Conservation (phyloP, 768 basidiomycete genomes). For the Lactifluus rugatus region DNA sequence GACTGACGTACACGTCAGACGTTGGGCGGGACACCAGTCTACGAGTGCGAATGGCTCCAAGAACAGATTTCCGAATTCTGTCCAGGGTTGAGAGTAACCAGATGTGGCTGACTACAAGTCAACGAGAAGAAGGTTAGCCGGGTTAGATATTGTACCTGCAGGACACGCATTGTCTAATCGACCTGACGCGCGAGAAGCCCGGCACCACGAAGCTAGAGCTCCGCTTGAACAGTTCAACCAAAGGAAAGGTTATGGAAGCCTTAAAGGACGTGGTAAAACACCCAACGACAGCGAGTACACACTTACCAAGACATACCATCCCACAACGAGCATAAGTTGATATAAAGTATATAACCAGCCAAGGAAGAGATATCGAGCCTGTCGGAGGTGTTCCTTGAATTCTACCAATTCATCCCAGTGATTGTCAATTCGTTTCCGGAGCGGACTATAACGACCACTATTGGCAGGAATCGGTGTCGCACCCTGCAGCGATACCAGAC, state of each 20-base stretch:
- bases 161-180: not conserved
- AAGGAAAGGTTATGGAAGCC: not conserved
- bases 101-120: not conserved
- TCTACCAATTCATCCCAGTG: not conserved
- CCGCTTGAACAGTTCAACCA: not conserved
- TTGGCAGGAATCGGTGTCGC: not conserved
- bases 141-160: not conserved
- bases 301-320: not conserved
- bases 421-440: not conserved
- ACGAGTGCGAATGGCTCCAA: not conserved
- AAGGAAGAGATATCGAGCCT: not conserved
- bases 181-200: not conserved
- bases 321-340: not conserved
- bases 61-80: not conserved
- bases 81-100: not conserved
- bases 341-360: not conserved
- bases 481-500: not conserved
- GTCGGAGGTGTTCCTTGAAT: not conserved
- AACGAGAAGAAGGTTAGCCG: not conserved
- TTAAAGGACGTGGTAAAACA: not conserved
- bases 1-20: not conserved
- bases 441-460: not conserved
- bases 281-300: not conserved
- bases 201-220: not conserved
- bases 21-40: not conserved